phyloP scores from a whole-genome alignment of 371 early-diverging fungal species.

The Mortierella sp. region DNA sequence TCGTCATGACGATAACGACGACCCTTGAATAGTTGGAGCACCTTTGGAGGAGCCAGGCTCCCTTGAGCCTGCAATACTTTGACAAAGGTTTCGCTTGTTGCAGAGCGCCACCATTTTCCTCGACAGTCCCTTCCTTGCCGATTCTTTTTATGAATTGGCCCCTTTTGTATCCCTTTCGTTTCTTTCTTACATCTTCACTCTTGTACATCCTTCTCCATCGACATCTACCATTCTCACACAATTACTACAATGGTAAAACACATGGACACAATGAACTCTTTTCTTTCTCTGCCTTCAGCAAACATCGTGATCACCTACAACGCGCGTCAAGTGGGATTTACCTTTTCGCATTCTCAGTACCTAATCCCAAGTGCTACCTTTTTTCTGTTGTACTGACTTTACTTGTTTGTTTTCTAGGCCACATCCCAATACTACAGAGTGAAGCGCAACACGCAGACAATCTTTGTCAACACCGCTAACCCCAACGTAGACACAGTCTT shows the following conservation, averaged over 20 bases:
- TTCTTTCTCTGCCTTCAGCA: not conserved
- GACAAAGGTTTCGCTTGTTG: not conserved
- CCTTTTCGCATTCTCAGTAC: not conserved
- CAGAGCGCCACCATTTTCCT: not conserved
- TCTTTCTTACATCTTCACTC: not conserved
- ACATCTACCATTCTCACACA: not conserved
- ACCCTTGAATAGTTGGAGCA: not conserved
- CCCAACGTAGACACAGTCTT: constrained; percentile 38
- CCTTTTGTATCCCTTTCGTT: not conserved
- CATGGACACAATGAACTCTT: not conserved
- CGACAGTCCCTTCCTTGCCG: not conserved
- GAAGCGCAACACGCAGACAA: constrained; percentile 52
- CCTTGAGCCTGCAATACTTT: not conserved
- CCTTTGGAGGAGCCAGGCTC: not conserved
- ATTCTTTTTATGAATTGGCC: not conserved
- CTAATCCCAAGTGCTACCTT: not conserved
- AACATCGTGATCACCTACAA: not conserved
- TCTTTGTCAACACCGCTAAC: constrained; percentile 46
- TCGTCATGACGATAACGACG: not conserved
- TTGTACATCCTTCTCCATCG: not conserved
- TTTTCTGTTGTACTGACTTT: not conserved
- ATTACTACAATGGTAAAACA: not conserved
- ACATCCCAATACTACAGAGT: constrained; percentile 46
- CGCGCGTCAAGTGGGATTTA: not conserved
- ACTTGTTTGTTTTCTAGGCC: not conserved